Percentiles rank a stretch among this genome's conserved stretches.
Evolutionary conservation across 306 rosid genomes (phyloP).

Genomic region (Lathyrus oleraceus): DNA sequence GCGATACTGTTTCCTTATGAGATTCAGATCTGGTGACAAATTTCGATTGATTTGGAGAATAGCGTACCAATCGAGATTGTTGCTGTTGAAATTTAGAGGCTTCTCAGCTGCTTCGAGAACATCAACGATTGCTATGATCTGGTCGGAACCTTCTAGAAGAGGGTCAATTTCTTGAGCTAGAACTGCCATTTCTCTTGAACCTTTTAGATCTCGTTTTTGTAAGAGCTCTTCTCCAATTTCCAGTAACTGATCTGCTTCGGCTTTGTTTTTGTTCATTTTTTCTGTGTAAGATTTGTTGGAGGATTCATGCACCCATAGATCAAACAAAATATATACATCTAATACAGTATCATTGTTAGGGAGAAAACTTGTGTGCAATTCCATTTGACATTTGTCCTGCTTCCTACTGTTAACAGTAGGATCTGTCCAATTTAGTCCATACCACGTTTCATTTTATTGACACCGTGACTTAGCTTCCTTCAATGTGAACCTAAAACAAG

Average conservation of each 20-base stretch:
- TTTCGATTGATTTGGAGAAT: constrained; percentile 64
- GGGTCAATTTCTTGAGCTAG: constrained; percentile 91
- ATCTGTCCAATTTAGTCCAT: too few relatives aligned
- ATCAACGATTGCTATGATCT: constrained; percentile 80
- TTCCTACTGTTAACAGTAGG: too few relatives aligned
- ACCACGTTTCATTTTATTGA: too few relatives aligned
- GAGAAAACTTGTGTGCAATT: too few relatives aligned
- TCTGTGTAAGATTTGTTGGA: too few relatives aligned
- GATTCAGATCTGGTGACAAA: constrained; percentile 52
- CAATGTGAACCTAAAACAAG: too few relatives aligned
- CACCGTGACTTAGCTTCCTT: too few relatives aligned
- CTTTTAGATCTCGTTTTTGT: constrained; percentile 68
- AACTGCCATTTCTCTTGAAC: constrained; percentile 70
- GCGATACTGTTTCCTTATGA: constrained; percentile 66
- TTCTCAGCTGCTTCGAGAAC: constrained; percentile 70
- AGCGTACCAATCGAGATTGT: constrained; percentile 74
- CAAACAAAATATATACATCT: too few relatives aligned
- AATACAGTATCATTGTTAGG: too few relatives aligned
- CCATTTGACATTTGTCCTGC: too few relatives aligned
- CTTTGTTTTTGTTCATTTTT: constrained; percentile 39
- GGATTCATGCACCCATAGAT: too few relatives aligned
- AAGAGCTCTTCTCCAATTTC: constrained; percentile 81
- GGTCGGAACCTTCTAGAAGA: constrained; percentile 83
- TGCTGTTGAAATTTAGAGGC: constrained; percentile 54
- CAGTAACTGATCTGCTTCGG: constrained; percentile 78